Conservation (phyloP, 163 green algal species). For the Scenedesmus sp. region DNA sequence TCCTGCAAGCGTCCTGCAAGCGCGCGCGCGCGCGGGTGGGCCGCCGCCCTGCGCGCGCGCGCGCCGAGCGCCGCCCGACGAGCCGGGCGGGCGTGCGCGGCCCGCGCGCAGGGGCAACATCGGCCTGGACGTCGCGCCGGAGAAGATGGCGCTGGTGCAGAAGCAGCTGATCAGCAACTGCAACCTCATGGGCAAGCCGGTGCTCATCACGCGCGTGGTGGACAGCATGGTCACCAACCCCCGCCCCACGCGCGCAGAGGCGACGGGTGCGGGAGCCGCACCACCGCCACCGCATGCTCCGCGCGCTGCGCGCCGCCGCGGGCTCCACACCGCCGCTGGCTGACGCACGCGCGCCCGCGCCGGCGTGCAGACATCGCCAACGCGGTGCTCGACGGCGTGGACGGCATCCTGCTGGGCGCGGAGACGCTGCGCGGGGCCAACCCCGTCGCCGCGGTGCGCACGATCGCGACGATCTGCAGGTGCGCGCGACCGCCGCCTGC, state of each 20-base stretch:
- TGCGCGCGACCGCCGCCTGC: too few relatives aligned
- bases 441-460: conserved; percentile 62
- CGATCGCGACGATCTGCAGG: conserved; percentile 71
- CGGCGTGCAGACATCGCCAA: conserved; percentile 85
- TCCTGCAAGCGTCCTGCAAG: neutral
- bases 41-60: too few relatives aligned
- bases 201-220: conserved; percentile 67
- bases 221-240: conserved; percentile 68
- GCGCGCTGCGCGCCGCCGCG: neutral
- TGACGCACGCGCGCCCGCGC: neutral
- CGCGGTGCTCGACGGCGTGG: conserved; percentile 88
- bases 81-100: too few relatives aligned
- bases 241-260: conserved; percentile 80
- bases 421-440: conserved; percentile 81
- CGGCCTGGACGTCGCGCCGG: conserved; percentile 72
- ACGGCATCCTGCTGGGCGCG: conserved; percentile 82
- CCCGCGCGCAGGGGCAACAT: conserved; percentile 81
- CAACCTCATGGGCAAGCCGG: conserved; percentile 67
- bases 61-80: too few relatives aligned
- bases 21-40: too few relatives aligned
- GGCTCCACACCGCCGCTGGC: neutral
- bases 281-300: neutral
- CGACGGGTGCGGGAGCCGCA: conserved; percentile 55
- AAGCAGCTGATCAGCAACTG: conserved; percentile 67
- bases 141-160: conserved; percentile 77